Evolutionary conservation across 2,329 filamentous ascomycete genomes (phyloP).

Genomic region (Alternaria sp.): DNA sequence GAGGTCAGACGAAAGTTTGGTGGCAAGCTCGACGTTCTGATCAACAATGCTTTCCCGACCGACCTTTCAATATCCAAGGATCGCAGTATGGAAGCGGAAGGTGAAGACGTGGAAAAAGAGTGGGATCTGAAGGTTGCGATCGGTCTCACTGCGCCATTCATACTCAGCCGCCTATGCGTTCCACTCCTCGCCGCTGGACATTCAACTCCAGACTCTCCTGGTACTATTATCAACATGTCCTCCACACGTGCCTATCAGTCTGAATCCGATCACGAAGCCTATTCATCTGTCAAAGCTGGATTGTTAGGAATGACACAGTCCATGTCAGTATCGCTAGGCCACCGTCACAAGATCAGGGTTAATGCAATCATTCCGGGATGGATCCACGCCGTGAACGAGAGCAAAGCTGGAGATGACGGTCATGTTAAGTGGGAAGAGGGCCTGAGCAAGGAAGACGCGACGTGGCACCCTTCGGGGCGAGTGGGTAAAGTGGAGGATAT

Average conservation of each 20-base stretch:
- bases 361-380: constrained; percentile 62
- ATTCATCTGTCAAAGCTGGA: constrained; percentile 61
- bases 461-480: constrained; percentile 61
- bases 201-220: constrained; percentile 33
- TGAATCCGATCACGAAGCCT: constrained; percentile 61
- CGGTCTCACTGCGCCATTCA: constrained; percentile 47
- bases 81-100: constrained; percentile 44
- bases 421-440: constrained; percentile 58
- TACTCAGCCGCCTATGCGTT: constrained; percentile 45
- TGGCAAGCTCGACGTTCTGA: constrained; percentile 44
- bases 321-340: constrained; percentile 58
- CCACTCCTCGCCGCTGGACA: constrained; percentile 37
- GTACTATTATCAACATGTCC: constrained; percentile 58
- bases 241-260: constrained; percentile 61
- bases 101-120: constrained; percentile 43
- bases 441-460: constrained; percentile 55
- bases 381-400: constrained; percentile 61
- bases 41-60: constrained; percentile 50
- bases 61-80: constrained; percentile 37
- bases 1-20: constrained; percentile 50
- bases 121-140: constrained; percentile 49
- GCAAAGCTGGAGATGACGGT: constrained; percentile 53
- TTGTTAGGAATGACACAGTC: constrained; percentile 61
- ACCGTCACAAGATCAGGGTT: constrained; percentile 56
- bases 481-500: constrained; percentile 62